Evolutionary conservation across 805 yeast species (phyloP), one percentile per base, ranked within the genome.

Genomic region (Wickerhamomyces alni): DNA sequence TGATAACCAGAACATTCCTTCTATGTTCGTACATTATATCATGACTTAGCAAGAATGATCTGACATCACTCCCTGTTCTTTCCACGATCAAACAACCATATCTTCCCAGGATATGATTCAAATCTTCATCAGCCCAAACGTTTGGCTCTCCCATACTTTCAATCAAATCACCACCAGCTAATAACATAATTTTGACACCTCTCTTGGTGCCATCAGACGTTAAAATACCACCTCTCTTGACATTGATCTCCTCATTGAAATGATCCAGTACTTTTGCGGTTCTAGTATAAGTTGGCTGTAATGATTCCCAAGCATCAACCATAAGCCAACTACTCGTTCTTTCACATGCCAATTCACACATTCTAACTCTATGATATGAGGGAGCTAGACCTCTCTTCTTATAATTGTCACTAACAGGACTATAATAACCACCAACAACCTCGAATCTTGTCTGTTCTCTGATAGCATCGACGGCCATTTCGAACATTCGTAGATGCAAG

Each of bases 61-160:
- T 75, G 38, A 93, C 99, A 63, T 93, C 99, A 9, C 93, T 73
- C 6, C 99, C 99, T 0, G 99, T 91, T 51, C 99, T 74, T 67
- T 93, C 99, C 17, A 93, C 96, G 36, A 93, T 93, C 46, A 93
- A 67, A 66, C 99, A 93, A 3, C 99, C 99, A 62, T 93, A 93
- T 45, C 85, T 82, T 21, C 99, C 99, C 50, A 93, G 70, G 35
- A 93, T 93, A 59, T 93, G 99, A 54, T 88, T 95, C 53, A 93
- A 70, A 62, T 93, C 99, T 42, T 75, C 82, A 59, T 91, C 98
- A 1, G 95, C 95, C 99, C 99, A 93, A 29, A 93, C 99, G 54
- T 91, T 93, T 17, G 99, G 98, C 63, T 93, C 99, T n/a, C 99
- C 99, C 98, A 93, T 93, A 33, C 94, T 82, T 61, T 93, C 99